These are phyloP conservation scores for Durusdinium trenchii DNA, from an alignment of 73 alveolate genomes.

Conservation along the genomic window DNA sequence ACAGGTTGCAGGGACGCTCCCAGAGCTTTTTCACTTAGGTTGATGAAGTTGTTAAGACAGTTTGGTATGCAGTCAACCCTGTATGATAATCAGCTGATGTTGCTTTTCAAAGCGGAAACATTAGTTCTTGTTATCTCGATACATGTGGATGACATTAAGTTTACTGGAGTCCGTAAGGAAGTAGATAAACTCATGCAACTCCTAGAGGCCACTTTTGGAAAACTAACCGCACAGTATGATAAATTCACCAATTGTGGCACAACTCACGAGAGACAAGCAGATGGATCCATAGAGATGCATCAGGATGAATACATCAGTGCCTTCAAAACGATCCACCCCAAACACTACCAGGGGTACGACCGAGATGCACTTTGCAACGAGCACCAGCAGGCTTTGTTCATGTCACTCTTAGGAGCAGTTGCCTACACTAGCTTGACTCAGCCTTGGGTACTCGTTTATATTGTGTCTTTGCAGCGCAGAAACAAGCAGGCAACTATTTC, in stretches of 20 bases:
- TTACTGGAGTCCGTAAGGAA: not conserved
- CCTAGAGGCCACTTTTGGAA: not conserved
- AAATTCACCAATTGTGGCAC: not conserved
- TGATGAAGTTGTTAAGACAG: not conserved
- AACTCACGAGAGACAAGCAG: not conserved
- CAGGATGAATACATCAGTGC: not conserved
- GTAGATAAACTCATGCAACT: not conserved
- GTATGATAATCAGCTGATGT: not conserved
- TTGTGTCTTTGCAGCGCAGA: no score
- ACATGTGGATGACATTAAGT: constrained; percentile 42
- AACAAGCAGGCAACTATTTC: no score
- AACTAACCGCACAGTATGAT: not conserved
- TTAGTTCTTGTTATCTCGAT: not conserved
- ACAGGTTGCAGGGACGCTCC: constrained; percentile 59
- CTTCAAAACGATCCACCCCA: not conserved
- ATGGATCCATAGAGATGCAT: not conserved
- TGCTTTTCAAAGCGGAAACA: not conserved
- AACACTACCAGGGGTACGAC: no score
- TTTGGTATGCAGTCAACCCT: not conserved
- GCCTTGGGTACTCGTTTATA: no score
- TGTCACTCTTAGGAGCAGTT: no score
- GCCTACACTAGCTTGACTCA: no score
- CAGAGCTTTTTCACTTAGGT: not conserved
- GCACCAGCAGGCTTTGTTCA: no score
- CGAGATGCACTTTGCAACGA: no score